Evolutionary conservation across 345 rosid species (phyloP).

Genomic region (Eucalyptus regnans): DNA sequence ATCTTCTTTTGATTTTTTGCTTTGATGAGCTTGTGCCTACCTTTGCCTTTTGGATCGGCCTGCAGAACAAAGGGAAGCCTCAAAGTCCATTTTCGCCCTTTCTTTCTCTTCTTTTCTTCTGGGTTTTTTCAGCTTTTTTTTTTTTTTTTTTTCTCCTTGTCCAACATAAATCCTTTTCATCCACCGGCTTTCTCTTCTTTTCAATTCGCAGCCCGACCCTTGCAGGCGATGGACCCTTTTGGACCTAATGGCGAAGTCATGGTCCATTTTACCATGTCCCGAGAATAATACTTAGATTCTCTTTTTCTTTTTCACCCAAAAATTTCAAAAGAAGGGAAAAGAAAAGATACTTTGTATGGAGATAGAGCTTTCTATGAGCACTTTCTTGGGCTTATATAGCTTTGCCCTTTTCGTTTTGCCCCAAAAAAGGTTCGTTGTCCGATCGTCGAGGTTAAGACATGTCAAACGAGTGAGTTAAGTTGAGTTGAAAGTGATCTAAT

Average conservation of each 20-base stretch:
- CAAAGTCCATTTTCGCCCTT: background rate
- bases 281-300: background rate
- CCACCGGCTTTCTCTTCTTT: background rate
- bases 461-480: accelerated
- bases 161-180: background rate
- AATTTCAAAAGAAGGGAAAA: background rate
- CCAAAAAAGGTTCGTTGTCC: background rate
- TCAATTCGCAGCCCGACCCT: background rate
- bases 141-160: background rate
- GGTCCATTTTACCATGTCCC: background rate
- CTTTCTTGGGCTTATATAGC: background rate
- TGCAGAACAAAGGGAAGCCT: background rate
- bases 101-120: background rate
- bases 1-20: background rate
- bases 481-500: too few relatives aligned
- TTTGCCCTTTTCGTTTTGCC: background rate
- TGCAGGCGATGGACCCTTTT: background rate
- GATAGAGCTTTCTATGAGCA: background rate
- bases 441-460: accelerated
- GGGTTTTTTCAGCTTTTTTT: background rate
- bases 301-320: background rate
- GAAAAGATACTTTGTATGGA: background rate
- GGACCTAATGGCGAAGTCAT: background rate
- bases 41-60: background rate
- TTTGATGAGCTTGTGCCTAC: background rate